These are phyloP conservation scores for Xylaria sp. DNA, from an alignment of 495 filamentous ascomycete species.

Conservation along the genomic window DNA sequence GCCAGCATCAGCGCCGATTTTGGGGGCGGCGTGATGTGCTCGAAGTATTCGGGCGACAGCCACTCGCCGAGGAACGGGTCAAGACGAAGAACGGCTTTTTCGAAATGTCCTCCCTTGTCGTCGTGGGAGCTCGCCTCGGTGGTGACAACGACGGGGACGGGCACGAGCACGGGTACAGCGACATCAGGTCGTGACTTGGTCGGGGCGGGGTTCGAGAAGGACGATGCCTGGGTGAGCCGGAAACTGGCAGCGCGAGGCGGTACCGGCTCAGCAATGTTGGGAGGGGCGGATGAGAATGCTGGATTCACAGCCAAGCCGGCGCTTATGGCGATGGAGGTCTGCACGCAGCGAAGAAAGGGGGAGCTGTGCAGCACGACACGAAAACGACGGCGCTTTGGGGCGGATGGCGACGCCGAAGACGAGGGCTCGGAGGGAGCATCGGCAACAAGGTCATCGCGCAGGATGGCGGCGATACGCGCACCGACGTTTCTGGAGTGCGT, in stretches of 20 bases:
- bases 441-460: conserved; percentile 58
- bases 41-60: conserved; percentile 91
- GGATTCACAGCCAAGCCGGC: conserved; percentile 81
- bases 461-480: conserved; percentile 75
- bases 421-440: conserved; percentile 29
- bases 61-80: conserved; percentile 97
- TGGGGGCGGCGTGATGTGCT: conserved; percentile 88
- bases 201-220: conserved; percentile 32
- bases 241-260: conserved; percentile 27
- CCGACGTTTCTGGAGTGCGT: conserved; percentile 81
- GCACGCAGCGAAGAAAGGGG: conserved; percentile 89
- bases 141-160: no score
- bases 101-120: conserved; percentile 28
- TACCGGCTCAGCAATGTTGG: conserved; percentile 39
- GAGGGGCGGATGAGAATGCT: conserved; percentile 25
- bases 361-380: conserved; percentile 88
- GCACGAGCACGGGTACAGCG: no score
- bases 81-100: conserved; percentile 72
- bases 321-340: conserved; percentile 89
- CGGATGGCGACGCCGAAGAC: conserved; percentile 8
- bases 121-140: not conserved
- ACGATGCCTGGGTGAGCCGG: conserved; percentile 30
- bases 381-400: conserved; percentile 64
- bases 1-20: conserved; percentile 84
- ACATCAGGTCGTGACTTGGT: conserved; percentile 33